Conservation (phyloP, 164 flowering plant genomes). For the Berberis thunbergii region DNA sequence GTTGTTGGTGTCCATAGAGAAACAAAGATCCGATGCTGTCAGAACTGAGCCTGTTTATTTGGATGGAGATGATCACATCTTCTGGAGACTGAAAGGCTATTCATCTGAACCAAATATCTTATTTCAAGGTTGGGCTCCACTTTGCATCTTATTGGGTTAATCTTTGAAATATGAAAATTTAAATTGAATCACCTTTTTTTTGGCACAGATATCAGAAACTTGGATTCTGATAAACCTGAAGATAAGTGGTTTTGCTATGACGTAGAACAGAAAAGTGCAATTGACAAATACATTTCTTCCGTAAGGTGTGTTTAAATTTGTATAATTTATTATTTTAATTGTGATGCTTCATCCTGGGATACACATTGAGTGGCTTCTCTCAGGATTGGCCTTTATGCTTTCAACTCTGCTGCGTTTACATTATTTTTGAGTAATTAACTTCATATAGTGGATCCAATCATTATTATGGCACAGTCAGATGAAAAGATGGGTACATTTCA, state of each 20-base stretch:
- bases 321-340: background rate
- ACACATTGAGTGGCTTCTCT: no score
- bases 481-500: no score
- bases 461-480: no score
- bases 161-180: background rate
- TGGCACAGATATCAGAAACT: conserved; percentile 19
- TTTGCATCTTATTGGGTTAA: background rate
- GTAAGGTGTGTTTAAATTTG: conserved; percentile 18
- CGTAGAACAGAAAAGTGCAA: conserved; percentile 15
- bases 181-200: background rate
- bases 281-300: conserved; percentile 23
- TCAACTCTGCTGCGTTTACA: no score
- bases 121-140: conserved; percentile 52
- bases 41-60: conserved; percentile 52
- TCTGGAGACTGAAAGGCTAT: conserved; percentile 53
- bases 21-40: conserved; percentile 42
- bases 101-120: conserved; percentile 30
- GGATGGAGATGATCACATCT: conserved; percentile 45
- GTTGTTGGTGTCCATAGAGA: conserved; percentile 21
- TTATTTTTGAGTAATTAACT: no score
- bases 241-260: conserved; percentile 34
- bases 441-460: no score
- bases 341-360: background rate
- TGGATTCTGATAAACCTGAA: conserved; percentile 14
- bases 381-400: no score